Evolutionary conservation across 306 rosid genomes (phyloP), one percentile per base, ranked within the genome.

Genomic region (Trichosanthes cucumerina): DNA sequence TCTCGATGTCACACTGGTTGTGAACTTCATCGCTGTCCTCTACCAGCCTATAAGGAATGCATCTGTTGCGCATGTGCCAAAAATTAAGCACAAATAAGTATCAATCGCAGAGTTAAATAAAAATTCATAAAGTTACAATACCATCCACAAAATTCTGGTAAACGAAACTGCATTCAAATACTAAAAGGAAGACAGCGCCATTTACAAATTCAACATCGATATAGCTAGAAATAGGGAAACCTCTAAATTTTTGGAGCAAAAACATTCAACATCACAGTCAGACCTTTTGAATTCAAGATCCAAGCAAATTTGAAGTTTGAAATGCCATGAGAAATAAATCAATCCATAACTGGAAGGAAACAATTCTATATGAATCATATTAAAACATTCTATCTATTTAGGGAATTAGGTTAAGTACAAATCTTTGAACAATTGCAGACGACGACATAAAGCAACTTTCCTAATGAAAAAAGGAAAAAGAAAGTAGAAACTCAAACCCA

Each of bases 31-130:
- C 84, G 33, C 77, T 47, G 15, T 84, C 83, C 66, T 87, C 85
- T 64, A 71, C 83, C 83, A 87, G 76, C 83, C 93, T 88, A 82
- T 88, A 91, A 79, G 96, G 98, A 81, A 93, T 91, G 73, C 98
- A 88, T 82, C 96, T 93, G 96, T 86, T 36, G 77, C 56, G 34
- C 58, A 72, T 26, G 74, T 38, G 38, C 73, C 50, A 52, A 46
- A 3, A 69, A 68, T 16, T 33, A 74, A 63, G 75, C 28, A 79
- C 69, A 54, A 57, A 49, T 72, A 77, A 47, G 81, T 31, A 77
- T 24, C 26, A 31, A 23, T 4, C 53, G 53, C 53, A 26, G 9
- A 41, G 78, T 64, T 44, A 36, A 59, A n/a, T n/a, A n/a, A n/a
- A n/a, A n/a, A 57, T 41, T 62, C 36, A 84, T 73, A 75, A 77